Percentiles rank a stretch among this genome's conserved stretches.
Evolutionary conservation across 352 stramenopile species (phyloP).

Genomic region (Pythium folliculosum): DNA sequence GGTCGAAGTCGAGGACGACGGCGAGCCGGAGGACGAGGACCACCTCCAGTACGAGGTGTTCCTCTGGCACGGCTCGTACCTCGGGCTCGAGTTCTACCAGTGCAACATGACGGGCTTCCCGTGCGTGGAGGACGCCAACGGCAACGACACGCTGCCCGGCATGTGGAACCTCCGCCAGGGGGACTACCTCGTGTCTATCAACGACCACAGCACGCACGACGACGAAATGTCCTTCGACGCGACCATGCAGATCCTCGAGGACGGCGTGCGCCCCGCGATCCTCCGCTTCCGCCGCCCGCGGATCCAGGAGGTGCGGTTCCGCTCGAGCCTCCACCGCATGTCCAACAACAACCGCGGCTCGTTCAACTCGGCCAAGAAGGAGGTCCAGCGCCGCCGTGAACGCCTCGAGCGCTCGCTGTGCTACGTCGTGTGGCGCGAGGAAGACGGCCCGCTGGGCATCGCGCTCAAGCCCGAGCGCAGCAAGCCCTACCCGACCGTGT

Average conservation of each 20-base stretch:
- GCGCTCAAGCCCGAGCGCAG: conserved; percentile 50
- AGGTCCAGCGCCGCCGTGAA: conserved; percentile 50
- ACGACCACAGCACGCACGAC: conserved; percentile 46
- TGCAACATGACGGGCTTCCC: conserved; percentile 55
- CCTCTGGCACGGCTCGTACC: conserved; percentile 58
- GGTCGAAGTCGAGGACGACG: conserved; percentile 38
- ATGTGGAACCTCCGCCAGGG: conserved; percentile 68
- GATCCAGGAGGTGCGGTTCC: conserved; percentile 42
- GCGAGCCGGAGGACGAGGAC: conserved; percentile 30
- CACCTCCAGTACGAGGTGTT: conserved; percentile 55
- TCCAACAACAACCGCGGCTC: conserved; percentile 1
- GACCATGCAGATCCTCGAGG: conserved; percentile 58
- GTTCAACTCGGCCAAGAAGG: conserved; percentile 22
- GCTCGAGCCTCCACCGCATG: conserved; percentile 27
- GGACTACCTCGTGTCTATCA: conserved; percentile 64
- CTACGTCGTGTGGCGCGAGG: conserved; percentile 71
- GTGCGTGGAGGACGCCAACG: conserved; percentile 51
- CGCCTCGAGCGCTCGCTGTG: conserved; percentile 57
- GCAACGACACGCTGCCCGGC: conserved; percentile 61
- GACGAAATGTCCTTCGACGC: conserved; percentile 44
- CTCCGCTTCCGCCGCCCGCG: conserved; percentile 60
- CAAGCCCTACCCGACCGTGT: conserved; percentile 59
- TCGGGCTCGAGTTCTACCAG: conserved; percentile 49
- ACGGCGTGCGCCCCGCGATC: conserved; percentile 60
- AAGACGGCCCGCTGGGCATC: conserved; percentile 59